A percentile compares a stretch with the other conserved stretches of the same genome.
phyloP scores from a whole-genome alignment of 1,284 basidiomycete species.

The Melampsora americana region DNA sequence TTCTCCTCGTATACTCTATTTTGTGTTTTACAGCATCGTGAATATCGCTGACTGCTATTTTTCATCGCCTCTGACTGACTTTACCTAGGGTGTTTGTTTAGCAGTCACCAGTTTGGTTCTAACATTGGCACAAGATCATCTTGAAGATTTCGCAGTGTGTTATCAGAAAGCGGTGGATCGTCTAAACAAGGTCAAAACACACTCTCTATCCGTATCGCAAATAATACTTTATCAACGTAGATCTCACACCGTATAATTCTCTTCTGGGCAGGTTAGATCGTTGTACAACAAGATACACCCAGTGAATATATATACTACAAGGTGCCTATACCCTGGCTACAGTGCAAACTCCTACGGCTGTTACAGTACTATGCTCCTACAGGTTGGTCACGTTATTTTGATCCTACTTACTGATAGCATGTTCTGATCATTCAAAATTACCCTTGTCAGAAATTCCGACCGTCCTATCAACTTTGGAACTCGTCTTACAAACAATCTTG shows the following conservation, averaged over 20 bases:
- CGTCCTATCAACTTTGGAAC: conserved; percentile 70
- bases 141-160: conserved; percentile 82
- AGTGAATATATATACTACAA: conserved; percentile 94
- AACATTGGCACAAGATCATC: conserved; percentile 87
- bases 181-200: conserved; percentile 67
- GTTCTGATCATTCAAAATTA: background rate
- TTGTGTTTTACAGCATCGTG: conserved; percentile 43
- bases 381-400: conserved; percentile 60
- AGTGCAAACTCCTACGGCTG: conserved; percentile 88
- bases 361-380: conserved; percentile 94
- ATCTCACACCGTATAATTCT: conserved; percentile 6
- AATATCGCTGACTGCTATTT: background rate
- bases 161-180: conserved; percentile 92
- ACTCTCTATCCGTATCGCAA: background rate
- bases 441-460: conserved; percentile 71
- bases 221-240: conserved; percentile 42
- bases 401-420: background rate
- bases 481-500: conserved; percentile 85
- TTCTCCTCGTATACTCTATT: background rate
- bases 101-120: conserved; percentile 92
- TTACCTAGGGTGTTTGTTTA: conserved; percentile 77
- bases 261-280: conserved; percentile 62
- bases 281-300: conserved; percentile 83
- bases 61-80: conserved; percentile 11
- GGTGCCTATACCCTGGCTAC: conserved; percentile 95